Percentiles rank a stretch among this genome's conserved stretches.
Evolutionary conservation across 495 filamentous ascomycete genomes (phyloP).

Genomic region (Penicillium mononematosum): DNA sequence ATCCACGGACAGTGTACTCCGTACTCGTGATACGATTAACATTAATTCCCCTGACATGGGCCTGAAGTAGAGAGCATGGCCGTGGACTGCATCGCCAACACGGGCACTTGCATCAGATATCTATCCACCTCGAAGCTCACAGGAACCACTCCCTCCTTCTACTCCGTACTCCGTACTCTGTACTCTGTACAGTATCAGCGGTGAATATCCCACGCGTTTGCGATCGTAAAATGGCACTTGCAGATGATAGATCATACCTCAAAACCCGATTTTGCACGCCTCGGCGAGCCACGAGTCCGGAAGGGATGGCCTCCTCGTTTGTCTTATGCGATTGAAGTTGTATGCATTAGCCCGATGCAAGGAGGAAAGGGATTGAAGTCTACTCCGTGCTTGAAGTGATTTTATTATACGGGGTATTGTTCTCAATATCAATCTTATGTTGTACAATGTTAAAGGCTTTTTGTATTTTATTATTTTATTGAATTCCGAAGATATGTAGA

Average conservation of each 20-base stretch:
- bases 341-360: neutral
- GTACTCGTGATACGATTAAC: neutral
- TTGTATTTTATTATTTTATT: too few species aligned
- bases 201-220: neutral
- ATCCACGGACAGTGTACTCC: too few species aligned
- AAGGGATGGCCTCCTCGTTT: neutral
- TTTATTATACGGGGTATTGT: too few species aligned
- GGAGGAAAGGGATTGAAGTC: neutral
- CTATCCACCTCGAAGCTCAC: neutral
- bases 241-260: neutral
- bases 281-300: constrained; percentile 1
- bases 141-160: neutral
- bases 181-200: neutral
- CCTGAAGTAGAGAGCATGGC: neutral
- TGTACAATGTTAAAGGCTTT: too few species aligned
- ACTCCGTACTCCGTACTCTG: neutral
- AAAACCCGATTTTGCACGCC: neutral
- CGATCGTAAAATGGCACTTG: neutral
- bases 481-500: neutral
- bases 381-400: neutral
- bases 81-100: neutral
- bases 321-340: neutral
- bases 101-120: neutral
- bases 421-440: too few species aligned
- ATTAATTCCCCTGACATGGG: neutral